Evolutionary conservation across 129 eudicot genomes (phyloP).

Genomic region (Artemisia argyi): DNA sequence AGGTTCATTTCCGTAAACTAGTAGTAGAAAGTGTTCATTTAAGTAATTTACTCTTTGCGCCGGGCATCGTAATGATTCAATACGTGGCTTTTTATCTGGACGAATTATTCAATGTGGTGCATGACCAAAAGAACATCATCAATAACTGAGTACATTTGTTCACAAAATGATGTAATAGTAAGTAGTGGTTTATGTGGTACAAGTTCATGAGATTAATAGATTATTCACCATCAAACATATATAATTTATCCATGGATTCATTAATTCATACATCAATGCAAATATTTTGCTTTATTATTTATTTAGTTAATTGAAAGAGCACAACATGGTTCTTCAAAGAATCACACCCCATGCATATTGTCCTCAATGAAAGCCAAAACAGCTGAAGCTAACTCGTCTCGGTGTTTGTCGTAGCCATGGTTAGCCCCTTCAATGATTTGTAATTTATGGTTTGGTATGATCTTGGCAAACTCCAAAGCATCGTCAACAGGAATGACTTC

Average conservation of each 20-base stretch:
- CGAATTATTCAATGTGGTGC: too few species aligned
- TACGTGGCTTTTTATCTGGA: too few species aligned
- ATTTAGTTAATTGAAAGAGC: neutral
- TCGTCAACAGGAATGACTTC: constrained; percentile 13
- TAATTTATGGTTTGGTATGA: constrained; percentile 17
- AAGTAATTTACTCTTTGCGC: too few species aligned
- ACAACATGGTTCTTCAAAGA: constrained; percentile 13
- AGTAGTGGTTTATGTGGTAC: too few species aligned
- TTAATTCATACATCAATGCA: neutral
- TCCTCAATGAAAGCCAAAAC: constrained; percentile 7
- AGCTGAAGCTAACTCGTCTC: constrained; percentile 17
- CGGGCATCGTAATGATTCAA: too few species aligned
- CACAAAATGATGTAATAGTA: too few species aligned
- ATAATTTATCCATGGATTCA: too few species aligned
- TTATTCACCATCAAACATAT: neutral
- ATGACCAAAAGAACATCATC: too few species aligned
- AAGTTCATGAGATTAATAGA: too few species aligned
- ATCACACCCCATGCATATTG: constrained; percentile 12
- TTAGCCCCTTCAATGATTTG: constrained; percentile 22
- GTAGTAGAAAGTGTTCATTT: too few species aligned
- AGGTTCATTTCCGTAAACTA: too few species aligned
- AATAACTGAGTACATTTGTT: too few species aligned
- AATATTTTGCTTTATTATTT: neutral
- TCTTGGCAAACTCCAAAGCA: constrained; percentile 25
- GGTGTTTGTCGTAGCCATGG: constrained; percentile 9